phyloP scores from a whole-genome alignment of 371 early-diverging fungal genomes.

The Homolaphlyctis polyrhiza region DNA sequence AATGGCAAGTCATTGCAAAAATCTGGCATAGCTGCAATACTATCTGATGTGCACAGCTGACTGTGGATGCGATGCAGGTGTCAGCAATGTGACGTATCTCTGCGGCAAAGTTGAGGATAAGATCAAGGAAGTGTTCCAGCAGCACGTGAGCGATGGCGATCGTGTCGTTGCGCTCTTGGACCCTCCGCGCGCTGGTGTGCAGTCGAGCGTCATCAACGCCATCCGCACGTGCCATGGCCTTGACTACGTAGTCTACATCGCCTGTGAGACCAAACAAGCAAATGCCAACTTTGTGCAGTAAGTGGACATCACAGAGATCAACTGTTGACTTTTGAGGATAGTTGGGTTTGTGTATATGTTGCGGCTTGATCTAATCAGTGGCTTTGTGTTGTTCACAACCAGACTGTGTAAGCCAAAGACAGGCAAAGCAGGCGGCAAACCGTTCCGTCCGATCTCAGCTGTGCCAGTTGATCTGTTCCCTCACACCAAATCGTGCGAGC shows the following conservation, averaged over 20 bases:
- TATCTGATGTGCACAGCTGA: too few species aligned
- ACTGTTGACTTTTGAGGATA: too few species aligned
- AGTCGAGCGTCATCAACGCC: constrained; percentile 58
- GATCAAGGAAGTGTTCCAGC: constrained; percentile 38
- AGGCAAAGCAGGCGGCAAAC: constrained; percentile 49
- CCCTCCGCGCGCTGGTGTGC: constrained; percentile 74
- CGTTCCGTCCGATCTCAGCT: constrained; percentile 60
- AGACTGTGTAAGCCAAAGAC: constrained; percentile 62
- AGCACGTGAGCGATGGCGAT: constrained; percentile 25
- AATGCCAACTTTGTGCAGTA: constrained; percentile 66
- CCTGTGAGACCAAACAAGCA: constrained; percentile 67
- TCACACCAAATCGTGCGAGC: constrained; percentile 68
- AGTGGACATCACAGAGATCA: constrained; percentile 13
- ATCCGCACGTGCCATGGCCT: constrained; percentile 55
- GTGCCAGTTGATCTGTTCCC: constrained; percentile 76
- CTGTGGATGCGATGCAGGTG: constrained; percentile 29
- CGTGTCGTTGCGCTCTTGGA: constrained; percentile 61
- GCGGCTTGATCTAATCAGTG: too few species aligned
- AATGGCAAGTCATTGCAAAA: constrained; percentile 43
- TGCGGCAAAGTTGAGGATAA: constrained; percentile 62
- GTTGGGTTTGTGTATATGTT: too few species aligned
- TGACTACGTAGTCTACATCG: constrained; percentile 62
- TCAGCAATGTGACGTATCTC: constrained; percentile 54
- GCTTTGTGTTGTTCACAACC: too few species aligned
- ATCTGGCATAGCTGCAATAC: too few species aligned